Conservation (phyloP, 768 basidiomycete species). For the Podaxis sp. region DNA sequence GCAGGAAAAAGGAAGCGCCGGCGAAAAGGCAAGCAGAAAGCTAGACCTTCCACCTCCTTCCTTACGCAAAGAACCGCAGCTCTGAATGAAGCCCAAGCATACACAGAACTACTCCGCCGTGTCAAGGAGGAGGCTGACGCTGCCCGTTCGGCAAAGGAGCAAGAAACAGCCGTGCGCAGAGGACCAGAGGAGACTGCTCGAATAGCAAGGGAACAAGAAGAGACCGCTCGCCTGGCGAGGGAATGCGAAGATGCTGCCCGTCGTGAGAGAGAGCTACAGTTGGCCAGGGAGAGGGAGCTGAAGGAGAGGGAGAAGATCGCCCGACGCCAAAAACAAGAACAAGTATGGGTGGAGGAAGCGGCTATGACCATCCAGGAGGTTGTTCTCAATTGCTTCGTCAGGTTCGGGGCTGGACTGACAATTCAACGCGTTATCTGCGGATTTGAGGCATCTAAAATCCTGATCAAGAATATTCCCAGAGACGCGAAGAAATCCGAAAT, state of each 20-base stretch:
- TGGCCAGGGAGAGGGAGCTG: not conserved
- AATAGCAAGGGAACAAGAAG: not conserved
- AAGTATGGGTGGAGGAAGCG: conserved; percentile 8
- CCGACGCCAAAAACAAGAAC: conserved; percentile 4
- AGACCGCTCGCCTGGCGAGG: not conserved
- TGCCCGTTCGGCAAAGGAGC: not conserved
- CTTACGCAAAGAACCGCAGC: not conserved
- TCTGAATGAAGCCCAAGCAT: not conserved
- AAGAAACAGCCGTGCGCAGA: too few species aligned
- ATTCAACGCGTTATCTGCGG: conserved; percentile 17
- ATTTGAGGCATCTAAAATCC: conserved; percentile 18
- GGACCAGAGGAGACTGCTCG: too few species aligned
- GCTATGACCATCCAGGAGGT: conserved; percentile 11
- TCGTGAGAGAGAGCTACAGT: not conserved
- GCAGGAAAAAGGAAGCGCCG: not conserved
- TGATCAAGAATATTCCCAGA: conserved; percentile 17
- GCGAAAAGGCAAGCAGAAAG: not conserved
- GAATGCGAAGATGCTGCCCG: not conserved
- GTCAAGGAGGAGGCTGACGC: not conserved
- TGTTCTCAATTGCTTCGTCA: conserved; percentile 19
- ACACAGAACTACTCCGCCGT: not conserved
- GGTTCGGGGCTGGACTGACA: conserved; percentile 22
- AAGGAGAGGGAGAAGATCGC: conserved; percentile 1
- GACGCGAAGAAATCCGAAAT: conserved; percentile 16
- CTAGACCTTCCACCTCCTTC: not conserved